Evolutionary conservation across 2,329 filamentous ascomycete species (phyloP).

Genomic region (Chaetomium sp.): DNA sequence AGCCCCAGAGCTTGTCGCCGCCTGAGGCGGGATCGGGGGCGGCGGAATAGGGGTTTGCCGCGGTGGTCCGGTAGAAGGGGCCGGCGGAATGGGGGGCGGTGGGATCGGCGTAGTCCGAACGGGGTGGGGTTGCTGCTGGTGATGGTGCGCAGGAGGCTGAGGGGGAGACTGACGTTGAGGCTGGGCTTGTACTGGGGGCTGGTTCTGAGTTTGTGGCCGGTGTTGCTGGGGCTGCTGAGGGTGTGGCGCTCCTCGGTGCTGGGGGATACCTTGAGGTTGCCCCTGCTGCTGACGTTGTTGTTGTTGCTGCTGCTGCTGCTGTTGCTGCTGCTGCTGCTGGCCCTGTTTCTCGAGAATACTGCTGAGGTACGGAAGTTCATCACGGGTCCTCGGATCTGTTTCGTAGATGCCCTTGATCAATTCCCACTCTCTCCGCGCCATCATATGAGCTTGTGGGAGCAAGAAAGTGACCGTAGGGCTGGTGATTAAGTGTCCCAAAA

Average conservation of each 20-base stretch:
- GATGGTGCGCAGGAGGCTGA: conserved; percentile 9
- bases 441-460: conserved; percentile 60
- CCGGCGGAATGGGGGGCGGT: conserved; percentile 22
- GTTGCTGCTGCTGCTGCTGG: conserved; percentile 8
- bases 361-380: conserved; percentile 54
- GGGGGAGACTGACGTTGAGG: conserved; percentile 11
- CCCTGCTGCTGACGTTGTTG: conserved; percentile 6
- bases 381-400: conserved; percentile 56
- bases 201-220: conserved; percentile 1
- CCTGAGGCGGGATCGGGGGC: conserved; percentile 23
- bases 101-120: conserved; percentile 22
- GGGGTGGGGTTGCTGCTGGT: conserved; percentile 7
- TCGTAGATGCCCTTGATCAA: conserved; percentile 65
- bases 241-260: background rate
- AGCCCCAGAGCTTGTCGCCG: background rate
- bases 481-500: conserved; percentile 56
- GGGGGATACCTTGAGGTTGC: background rate
- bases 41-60: conserved; percentile 26
- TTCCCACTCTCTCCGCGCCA: conserved; percentile 65
- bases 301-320: background rate
- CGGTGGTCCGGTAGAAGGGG: conserved; percentile 12
- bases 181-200: conserved; percentile 5
- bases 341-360: conserved; percentile 47
- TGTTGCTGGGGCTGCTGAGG: conserved; percentile 4
- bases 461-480: conserved; percentile 64